Evolutionary conservation across 495 filamentous ascomycete species (phyloP), one percentile per base, ranked within the genome.

Genomic region (Penicillium desertorum): DNA sequence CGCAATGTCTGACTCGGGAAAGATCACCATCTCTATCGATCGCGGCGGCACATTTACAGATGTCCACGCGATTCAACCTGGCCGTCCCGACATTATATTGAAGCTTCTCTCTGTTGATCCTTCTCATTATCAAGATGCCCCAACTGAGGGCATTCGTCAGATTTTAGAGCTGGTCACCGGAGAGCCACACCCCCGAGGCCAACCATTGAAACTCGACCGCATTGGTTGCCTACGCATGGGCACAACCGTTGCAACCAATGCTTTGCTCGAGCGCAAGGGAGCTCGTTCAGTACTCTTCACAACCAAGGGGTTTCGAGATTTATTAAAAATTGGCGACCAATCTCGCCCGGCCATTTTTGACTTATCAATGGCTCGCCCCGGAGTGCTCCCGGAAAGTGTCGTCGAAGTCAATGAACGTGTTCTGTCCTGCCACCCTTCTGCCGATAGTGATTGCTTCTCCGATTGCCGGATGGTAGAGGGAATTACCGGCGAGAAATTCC

Each of bases 61-160:
- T 76, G 80, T 78, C 20, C 78, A 82, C 30, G 84, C 82, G 46
- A 79, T 79, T 30, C 78, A 76, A 5, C 76, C 74, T 50, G 72
- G 74, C 46, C 70, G 82, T 60, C 83, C 87, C 54, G 87, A 93
- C 64, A 79, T 95, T 45, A 84, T 96, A 52, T 84, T 96, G 66
- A 96, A 96, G 71, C 79, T 96, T 0, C 82, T 96, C 6, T 94
- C 90, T n/a, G 89, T 92, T 46, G 91, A 96, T 70, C 91, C 91
- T 46, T 79, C 83, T 51, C 93, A 96, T 70, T 96, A 96, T 63
- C 79, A 84, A 48, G 91, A 96, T 81, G 91, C 91, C 2, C 91
- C 91, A 2, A 84, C 92, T 7, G 91, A 96, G 67, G 94, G 91
- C 39, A 96, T 98, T 63, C 86, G 94, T 12, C 88, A 93, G 51